Conservation (phyloP, 148 eudicot species). For the Heliosperma pusillum region DNA sequence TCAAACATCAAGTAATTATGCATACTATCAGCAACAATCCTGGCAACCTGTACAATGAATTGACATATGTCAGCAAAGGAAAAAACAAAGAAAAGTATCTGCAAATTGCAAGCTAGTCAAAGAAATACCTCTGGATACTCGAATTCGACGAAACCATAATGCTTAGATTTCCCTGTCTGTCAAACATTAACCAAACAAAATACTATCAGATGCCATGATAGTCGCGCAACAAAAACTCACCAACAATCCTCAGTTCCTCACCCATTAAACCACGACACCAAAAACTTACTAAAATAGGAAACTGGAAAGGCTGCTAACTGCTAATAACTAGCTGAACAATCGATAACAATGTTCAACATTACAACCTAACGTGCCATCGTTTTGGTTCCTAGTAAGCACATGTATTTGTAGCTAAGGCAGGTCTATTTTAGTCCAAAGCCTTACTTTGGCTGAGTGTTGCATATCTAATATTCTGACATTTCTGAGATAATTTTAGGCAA, state of each 20-base stretch:
- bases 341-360: background rate
- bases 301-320: background rate
- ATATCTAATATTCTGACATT: background rate
- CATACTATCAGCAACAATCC: conserved; percentile 86
- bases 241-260: background rate
- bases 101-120: background rate
- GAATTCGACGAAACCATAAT: conserved; percentile 87
- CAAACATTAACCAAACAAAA: conserved; percentile 15
- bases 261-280: background rate
- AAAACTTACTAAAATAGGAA: background rate
- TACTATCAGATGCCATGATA: background rate
- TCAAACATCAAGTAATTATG: conserved; percentile 86
- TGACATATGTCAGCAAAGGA: background rate
- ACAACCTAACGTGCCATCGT: background rate
- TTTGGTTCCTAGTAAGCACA: background rate
- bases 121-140: conserved; percentile 81
- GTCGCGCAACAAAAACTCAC: background rate
- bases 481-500: background rate
- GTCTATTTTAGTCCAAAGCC: background rate
- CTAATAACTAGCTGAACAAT: background rate
- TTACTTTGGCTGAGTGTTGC: background rate
- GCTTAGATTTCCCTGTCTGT: conserved; percentile 95
- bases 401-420: background rate
- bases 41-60: conserved; percentile 61
- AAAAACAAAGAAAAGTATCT: background rate